phyloP scores from a whole-genome alignment of 2,329 filamentous ascomycete species.

The Cytospora chrysosperma region DNA sequence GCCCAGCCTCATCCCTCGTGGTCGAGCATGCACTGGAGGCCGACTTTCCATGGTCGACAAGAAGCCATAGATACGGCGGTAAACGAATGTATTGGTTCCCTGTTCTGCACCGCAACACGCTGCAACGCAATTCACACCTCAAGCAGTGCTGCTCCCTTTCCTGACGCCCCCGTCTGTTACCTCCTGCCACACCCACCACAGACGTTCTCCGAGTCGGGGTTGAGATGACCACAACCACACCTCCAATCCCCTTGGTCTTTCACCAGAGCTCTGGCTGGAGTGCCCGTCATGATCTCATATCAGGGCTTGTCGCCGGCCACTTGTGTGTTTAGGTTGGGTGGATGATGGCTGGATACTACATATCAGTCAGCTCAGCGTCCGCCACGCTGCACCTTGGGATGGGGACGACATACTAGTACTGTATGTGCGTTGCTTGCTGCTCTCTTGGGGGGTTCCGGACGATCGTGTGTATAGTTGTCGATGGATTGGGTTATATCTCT shows the following conservation, averaged over 20 bases:
- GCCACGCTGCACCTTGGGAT: not conserved
- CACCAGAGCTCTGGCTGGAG: constrained; percentile 20
- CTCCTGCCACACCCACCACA: constrained; percentile 22
- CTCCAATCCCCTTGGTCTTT: constrained; percentile 20
- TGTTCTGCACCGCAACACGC: not conserved
- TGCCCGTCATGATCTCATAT: constrained; percentile 19
- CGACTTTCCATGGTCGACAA: not conserved
- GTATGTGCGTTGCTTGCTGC: not conserved
- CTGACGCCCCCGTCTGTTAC: not conserved
- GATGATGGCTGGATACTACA: not conserved
- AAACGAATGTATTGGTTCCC: not conserved
- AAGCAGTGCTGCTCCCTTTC: not conserved
- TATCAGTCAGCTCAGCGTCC: not conserved
- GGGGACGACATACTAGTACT: not conserved
- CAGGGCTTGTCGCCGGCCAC: not conserved
- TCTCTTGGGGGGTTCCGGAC: not conserved
- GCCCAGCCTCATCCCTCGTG: not conserved
- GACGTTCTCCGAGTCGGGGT: constrained; percentile 21
- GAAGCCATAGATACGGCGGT: not conserved
- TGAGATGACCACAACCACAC: constrained; percentile 20
- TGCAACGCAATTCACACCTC: not conserved
- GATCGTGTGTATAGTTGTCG: too few species aligned
- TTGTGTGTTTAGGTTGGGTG: not conserved
- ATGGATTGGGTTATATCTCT: not conserved
- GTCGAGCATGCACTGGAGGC: not conserved